Evolutionary conservation across 805 yeast genomes (phyloP).

Genomic region (Candida bentonensis): DNA sequence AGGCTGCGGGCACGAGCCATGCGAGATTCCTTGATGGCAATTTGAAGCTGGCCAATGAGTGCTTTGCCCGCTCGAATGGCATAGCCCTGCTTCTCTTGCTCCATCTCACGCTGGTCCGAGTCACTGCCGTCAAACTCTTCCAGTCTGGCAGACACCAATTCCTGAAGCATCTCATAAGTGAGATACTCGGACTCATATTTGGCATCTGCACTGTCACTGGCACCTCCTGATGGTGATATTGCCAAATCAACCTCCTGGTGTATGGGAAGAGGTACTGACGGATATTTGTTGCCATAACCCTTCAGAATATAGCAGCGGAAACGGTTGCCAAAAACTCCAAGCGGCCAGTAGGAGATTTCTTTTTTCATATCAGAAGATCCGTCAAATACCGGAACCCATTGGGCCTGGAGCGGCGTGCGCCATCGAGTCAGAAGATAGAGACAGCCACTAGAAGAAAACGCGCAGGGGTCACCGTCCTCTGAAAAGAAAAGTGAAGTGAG

Average conservation of each 20-base stretch:
- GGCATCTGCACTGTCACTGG: constrained; percentile 10
- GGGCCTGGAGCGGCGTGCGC: constrained; percentile 60
- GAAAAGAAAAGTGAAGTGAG: constrained; percentile 71
- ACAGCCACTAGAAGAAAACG: constrained; percentile 67
- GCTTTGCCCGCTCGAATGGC: neutral
- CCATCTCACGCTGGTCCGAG: neutral
- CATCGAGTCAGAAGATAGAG: constrained; percentile 61
- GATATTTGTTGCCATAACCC: constrained; percentile 44
- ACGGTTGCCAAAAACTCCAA: constrained; percentile 53
- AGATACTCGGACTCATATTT: neutral
- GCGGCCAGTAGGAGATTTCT: constrained; percentile 67
- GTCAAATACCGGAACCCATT: constrained; percentile 76
- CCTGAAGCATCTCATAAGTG: neutral
- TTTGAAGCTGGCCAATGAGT: neutral
- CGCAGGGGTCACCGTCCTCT: constrained; percentile 78
- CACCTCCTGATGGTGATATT: constrained; percentile 38
- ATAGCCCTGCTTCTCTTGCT: neutral
- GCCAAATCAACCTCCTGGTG: constrained; percentile 64
- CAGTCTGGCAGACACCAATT: neutral
- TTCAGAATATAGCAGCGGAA: constrained; percentile 64
- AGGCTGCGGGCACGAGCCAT: neutral
- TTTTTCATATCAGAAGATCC: constrained; percentile 36
- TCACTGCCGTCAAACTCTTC: neutral
- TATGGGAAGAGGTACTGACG: constrained; percentile 72
- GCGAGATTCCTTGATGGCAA: neutral